Evolutionary conservation across 371 early-diverging fungal genomes (phyloP), one percentile per base, ranked within the genome.

Genomic region (Rhizopus arrhizus): DNA sequence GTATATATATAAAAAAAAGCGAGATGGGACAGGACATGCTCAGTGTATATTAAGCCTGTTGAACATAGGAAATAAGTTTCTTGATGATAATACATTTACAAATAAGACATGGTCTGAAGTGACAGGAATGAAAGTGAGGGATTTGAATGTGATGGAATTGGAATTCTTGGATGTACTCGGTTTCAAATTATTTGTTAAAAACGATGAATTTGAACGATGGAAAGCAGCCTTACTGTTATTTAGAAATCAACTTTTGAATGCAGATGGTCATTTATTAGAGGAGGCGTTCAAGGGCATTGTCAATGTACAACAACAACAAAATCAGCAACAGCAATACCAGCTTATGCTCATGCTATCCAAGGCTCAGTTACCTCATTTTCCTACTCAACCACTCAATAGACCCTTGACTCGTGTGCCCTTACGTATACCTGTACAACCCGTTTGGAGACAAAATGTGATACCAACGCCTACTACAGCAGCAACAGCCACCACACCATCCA

Each of bases 81-180:
- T 85, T 57, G 86, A 86, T 51, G 89, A 89, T 62, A 85, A 86
- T 54, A 86, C 87, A 0, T 89, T 85, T 54, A 86, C 86, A 9
- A 89, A 89, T 73, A 85, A 86, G 64, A 85, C 87, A 3, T 89
- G 87, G 87, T 82, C 86, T 4, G 84, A 85, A 33, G 84, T 89
- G 7, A 85, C 87, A 9, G 85, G 84, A 29, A 84, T 89, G 75
- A 84, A 80, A 43, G 81, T 87, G 34, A 69, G 73, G 11, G 85
- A 87, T 49, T 74, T 89, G 49, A 86, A 87, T 55, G 83, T 85
- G 28, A 87, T 89, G 87, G 89, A 89, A 69, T 70, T 85, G 56
- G 89, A 89, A 64, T 89, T 89, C 58, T 56, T 89, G 48, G 81
- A 85, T 61, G 82, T 82, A 9, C 70, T 89, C 38, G 62, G 80